Percentiles rank a stretch among this genome's conserved stretches.
Conservation (phyloP, 1,284 basidiomycete genomes). For the Fomes fomentarius region DNA sequence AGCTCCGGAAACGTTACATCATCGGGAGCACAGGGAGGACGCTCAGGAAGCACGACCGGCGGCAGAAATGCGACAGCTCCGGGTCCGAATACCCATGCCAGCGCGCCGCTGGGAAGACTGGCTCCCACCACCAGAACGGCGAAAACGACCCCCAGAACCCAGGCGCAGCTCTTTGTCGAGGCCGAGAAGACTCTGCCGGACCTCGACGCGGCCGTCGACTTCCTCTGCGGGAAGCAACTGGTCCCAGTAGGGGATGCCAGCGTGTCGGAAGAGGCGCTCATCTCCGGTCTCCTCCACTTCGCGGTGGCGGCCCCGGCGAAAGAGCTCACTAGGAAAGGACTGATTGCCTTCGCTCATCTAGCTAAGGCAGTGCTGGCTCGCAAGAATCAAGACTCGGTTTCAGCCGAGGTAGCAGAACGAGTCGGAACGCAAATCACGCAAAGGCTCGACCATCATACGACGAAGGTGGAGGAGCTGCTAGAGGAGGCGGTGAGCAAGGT, state of each 20-base stretch:
- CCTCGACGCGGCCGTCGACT: background rate
- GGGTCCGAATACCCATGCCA: background rate
- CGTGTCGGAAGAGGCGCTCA: background rate
- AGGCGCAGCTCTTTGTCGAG: background rate
- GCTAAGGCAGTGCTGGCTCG: background rate
- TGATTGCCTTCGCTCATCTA: background rate
- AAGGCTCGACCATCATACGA: background rate
- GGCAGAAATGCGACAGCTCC: no score
- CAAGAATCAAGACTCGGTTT: background rate
- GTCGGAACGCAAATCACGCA: background rate
- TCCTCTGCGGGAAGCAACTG: background rate
- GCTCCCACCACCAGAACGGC: background rate
- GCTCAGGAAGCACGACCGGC: no score
- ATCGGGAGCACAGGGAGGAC: no score
- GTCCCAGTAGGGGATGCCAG: conserved; percentile 1
- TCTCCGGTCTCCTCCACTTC: background rate
- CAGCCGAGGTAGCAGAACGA: background rate
- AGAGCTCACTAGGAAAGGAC: background rate
- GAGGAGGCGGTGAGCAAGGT: no score
- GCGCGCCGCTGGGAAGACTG: no score
- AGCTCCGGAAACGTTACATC: no score
- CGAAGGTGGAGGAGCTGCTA: background rate
- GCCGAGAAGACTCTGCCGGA: background rate
- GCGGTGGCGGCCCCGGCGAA: background rate
- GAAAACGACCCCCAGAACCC: background rate